Evolutionary conservation across 306 rosid species (phyloP), one percentile per base, ranked within the genome.

Genomic region (Hylodesmum podocarpum): DNA sequence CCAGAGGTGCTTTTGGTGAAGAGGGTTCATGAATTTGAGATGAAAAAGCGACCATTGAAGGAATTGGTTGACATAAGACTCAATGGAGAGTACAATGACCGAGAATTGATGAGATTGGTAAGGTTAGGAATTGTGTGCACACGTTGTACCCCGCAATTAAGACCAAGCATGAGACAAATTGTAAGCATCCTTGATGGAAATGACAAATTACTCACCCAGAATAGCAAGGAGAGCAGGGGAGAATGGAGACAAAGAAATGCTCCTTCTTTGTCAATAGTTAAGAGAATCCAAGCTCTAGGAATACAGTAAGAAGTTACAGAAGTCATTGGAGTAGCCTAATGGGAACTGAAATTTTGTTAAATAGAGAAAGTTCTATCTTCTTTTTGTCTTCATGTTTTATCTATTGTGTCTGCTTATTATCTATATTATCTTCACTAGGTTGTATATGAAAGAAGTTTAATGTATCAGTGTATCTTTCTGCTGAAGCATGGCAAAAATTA

Each of bases 241-340:
- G 90, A 89, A 40, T 94, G 98, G 98, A 89, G 84, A 72, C 73
- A 80, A 37, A 78, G 61, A 70, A 90, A 94, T 86, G 78, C 78
- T 75, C 29, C 67, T 73, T 85, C 96, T 73, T 64, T 91, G 89
- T 85, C 89, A 6, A 62, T 88, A 79, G 75, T 90, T 64, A 89
- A 50, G 86, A 87, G 98, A 77, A 90, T 94, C 79, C 97, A 94
- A 85, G 96, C 95, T 82, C 87, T 94, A 16, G 98, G 98, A 64
- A 91, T 94, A 78, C 97, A 90, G 74, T 94, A 88, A 91, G 74
- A 47, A 44, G 31, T 65, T 58, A 18, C 28, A 19, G 11, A 4
- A 62, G 54, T 40, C 18, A 36, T 10, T 53, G 58, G 22, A 11
- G 76, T 21, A 29, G 39, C 53, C 49, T 63, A 59, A 27, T 61